Base-by-base conservation (phyloP, 1,284 basidiomycete species). In the Cutaneotrichosporon cavernicola region DNA sequence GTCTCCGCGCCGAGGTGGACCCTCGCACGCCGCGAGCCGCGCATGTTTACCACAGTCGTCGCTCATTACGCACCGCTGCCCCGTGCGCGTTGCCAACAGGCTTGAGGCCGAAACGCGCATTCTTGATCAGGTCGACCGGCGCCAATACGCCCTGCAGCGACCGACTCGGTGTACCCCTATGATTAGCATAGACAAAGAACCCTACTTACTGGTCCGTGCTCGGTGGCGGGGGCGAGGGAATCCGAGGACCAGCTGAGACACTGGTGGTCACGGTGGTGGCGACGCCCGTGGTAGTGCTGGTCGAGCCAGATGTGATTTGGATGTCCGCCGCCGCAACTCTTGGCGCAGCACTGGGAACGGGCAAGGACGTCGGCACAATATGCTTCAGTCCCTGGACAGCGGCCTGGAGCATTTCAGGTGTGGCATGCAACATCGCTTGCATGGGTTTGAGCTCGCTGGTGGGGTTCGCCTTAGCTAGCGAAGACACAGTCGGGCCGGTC, bases 61-160 rank as follows among this genome's bases (percentile, higher is more conserved):
- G 49, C 22, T 9, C 49, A 10, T 30, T 50, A 16, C 49, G 49
- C 21, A 50, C 49, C 49, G 49, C 49, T 13, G 21, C 22, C 4
- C 49, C 49, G 49, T 50, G 49, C 22, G 49, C 49, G 49, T 50
- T 50, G 49, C 49, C 49, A 9, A 50, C 49, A 30, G 49, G 49
- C 49, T 50, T 50, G 49, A 50, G 49, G 9, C 49, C 49, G 22
- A 50, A 50, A 4, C 49, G 49, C 11, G 49, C 49, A 11, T 26
- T 50, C 49, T 30, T 26, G 49, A 50, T 46, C 43, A 46, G 4
- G 43, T 46, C 43, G 18, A 18, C 43, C 16, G 18, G 40, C 40
- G 40, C 43, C 18, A 46, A 18, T 18, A 40, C 13, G 13, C 38
- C 38, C 38, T 40, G 38, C 38, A 40, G 9, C 10, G 13, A 40